These are phyloP conservation scores for Pezicula carpinea DNA, from an alignment of 2,329 filamentous ascomycete genomes.

Conservation along the genomic window DNA sequence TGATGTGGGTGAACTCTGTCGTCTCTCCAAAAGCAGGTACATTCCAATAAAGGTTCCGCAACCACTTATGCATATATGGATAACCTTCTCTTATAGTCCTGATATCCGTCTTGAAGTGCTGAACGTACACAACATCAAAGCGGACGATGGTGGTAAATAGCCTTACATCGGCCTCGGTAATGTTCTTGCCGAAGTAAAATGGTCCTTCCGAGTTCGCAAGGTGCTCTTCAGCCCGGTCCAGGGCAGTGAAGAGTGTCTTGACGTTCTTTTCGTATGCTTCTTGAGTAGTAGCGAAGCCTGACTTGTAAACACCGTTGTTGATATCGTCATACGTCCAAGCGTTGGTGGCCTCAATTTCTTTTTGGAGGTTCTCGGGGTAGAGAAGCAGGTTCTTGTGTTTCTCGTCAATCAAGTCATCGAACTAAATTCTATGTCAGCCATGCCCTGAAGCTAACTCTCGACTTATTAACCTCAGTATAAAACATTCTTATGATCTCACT, in stretches of 20 bases:
- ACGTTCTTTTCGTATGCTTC: conserved; percentile 78
- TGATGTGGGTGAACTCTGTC: conserved; percentile 38
- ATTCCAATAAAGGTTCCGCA: conserved; percentile 65
- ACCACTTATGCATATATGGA: conserved; percentile 62
- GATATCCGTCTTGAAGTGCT: conserved; percentile 75
- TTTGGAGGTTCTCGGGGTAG: conserved; percentile 60
- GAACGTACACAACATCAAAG: conserved; percentile 73
- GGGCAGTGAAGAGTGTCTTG: conserved; percentile 63
- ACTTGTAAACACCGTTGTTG: conserved; percentile 70
- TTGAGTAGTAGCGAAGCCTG: conserved; percentile 81
- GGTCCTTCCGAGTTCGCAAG: conserved; percentile 51
- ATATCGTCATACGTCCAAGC: conserved; percentile 74
- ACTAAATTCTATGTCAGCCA: conserved; percentile 79
- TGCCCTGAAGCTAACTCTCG: conserved; percentile 65
- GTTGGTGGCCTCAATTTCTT: conserved; percentile 69
- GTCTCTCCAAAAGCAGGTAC: conserved; percentile 52
- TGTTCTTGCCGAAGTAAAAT: conserved; percentile 67
- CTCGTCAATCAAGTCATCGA: conserved; percentile 64
- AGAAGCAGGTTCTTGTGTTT: conserved; percentile 58
- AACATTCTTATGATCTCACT: conserved; percentile 83
- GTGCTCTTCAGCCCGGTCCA: conserved; percentile 73
- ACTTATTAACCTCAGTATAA: conserved; percentile 66
- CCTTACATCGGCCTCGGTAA: conserved; percentile 81
- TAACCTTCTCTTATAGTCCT: conserved; percentile 38
- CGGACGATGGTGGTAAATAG: conserved; percentile 60